Base-by-base conservation (phyloP, 257 asterid genomes). In the Solanum sejunctum region DNA sequence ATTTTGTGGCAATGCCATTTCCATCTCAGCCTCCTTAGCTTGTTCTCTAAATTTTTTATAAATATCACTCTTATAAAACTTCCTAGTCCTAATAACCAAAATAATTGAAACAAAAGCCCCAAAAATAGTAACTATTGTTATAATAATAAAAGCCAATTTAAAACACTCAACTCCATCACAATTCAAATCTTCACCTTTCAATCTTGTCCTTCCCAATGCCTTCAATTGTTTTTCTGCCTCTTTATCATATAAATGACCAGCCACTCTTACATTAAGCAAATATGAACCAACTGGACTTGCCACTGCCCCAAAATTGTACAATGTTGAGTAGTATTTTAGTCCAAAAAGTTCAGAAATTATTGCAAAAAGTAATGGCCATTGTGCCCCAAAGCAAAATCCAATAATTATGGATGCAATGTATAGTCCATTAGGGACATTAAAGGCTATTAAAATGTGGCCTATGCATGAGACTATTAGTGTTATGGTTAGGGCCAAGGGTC, bases 331-430 rank as follows among this genome's bases (percentile, higher is more conserved):
- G 79, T 94, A 94, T 26, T 93, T 94, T 0, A 94, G 92, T 57
- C 98, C 98, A 66, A 94, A 94, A 0, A 94, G 90, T 88, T 94
- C 98, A 1, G 98, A 94, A 3, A 94, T 94, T 21, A 94, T 92
- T 56, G 98, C 97, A 72, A 92, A 94, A 0, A 94, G 92, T 61
- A 94, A 52, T 16, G 98, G 98, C 97, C 97, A 93, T 84, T 94
- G 98, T 2, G 98, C 98, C 0, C 98, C 98, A 85, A 94, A 94
- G 70, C 98, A 94, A 86, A 94, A 94, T 10, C 97, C 98, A 70
- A 94, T 94, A 13, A 94, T 88, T 47, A 94, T 94, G 0, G 97
- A 94, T 8, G 98, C 96, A 6, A 93, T 20, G 73, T 94, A 94
- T 1, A 94, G 92, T 26, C 96, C 97, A 72, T 89, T 89, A 1